Conservation (phyloP, 139 green algal species). For the Picochlorum costavermella region DNA sequence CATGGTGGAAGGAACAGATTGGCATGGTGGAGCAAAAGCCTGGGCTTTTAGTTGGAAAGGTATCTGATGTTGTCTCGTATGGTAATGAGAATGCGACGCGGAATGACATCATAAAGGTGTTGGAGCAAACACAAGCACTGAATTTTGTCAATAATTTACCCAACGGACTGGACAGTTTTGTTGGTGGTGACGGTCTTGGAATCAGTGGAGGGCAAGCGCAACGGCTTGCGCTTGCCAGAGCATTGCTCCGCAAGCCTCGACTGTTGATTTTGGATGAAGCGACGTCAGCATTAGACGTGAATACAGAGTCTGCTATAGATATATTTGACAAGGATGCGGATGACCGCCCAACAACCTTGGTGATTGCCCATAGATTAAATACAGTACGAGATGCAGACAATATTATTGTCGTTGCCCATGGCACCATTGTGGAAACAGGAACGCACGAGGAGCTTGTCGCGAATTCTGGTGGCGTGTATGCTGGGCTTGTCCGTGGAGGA, state of each 20-base stretch:
- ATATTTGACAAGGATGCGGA: constrained; percentile 4
- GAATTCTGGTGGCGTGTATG: constrained; percentile 10
- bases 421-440: constrained; percentile 20
- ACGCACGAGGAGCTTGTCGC: constrained; percentile 6
- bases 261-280: constrained; percentile 63
- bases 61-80: constrained; percentile 50
- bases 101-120: constrained; percentile 37
- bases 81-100: constrained; percentile 15
- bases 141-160: constrained; percentile 42
- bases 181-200: constrained; percentile 22
- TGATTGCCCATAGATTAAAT: constrained; percentile 38
- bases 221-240: constrained; percentile 62
- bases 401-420: constrained; percentile 22
- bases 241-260: constrained; percentile 41
- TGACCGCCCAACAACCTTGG: constrained; percentile 9
- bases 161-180: constrained; percentile 30
- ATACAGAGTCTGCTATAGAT: constrained; percentile 12
- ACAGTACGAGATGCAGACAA: constrained; percentile 21
- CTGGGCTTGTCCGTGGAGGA: not conserved
- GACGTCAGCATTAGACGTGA: constrained; percentile 53
- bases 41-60: constrained; percentile 37
- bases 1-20: constrained; percentile 38
- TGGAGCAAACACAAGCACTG: constrained; percentile 49
- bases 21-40: constrained; percentile 53
- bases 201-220: constrained; percentile 54